A percentile compares a stretch with the other conserved stretches of the same genome.
phyloP scores from a whole-genome alignment of 164 flowering plant species.

The Sedum album region DNA sequence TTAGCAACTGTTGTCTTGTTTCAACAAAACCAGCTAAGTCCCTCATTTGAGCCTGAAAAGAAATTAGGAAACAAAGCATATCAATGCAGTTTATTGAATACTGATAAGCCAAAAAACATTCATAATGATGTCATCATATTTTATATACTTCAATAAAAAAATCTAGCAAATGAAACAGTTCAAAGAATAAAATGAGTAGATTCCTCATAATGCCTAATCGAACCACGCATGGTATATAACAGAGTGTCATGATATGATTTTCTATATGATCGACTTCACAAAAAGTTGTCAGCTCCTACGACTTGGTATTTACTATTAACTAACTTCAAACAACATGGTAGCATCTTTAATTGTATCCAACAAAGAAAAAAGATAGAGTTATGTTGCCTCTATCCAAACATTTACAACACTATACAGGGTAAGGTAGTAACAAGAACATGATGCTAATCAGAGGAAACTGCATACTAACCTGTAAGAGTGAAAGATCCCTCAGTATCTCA shows the following conservation, averaged over 20 bases:
- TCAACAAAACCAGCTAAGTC: conserved; percentile 95
- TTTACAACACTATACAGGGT: not conserved
- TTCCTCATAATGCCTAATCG: not conserved
- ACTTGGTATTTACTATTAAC: too few relatives aligned
- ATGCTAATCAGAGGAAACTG: not conserved
- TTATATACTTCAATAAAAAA: too few relatives aligned
- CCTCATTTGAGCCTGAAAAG: conserved; percentile 90
- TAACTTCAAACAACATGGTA: not conserved
- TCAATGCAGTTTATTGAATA: not conserved
- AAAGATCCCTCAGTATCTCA: conserved; percentile 90
- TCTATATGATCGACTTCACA: not conserved
- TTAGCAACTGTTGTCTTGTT: conserved; percentile 88
- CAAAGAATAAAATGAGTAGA: not conserved
- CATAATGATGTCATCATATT: not conserved
- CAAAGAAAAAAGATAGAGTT: too few relatives aligned
- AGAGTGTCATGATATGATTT: not conserved
- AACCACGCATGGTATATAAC: not conserved
- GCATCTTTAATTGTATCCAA: too few relatives aligned
- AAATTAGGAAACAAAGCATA: not conserved
- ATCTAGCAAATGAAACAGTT: too few relatives aligned
- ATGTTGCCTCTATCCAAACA: not conserved
- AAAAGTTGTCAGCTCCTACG: not conserved
- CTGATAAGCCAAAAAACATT: not conserved
- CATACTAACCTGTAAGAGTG: conserved; percentile 77
- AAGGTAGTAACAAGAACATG: not conserved